Conservation (phyloP, 1,284 basidiomycete genomes). For the Cryptococcus wingfieldii region DNA sequence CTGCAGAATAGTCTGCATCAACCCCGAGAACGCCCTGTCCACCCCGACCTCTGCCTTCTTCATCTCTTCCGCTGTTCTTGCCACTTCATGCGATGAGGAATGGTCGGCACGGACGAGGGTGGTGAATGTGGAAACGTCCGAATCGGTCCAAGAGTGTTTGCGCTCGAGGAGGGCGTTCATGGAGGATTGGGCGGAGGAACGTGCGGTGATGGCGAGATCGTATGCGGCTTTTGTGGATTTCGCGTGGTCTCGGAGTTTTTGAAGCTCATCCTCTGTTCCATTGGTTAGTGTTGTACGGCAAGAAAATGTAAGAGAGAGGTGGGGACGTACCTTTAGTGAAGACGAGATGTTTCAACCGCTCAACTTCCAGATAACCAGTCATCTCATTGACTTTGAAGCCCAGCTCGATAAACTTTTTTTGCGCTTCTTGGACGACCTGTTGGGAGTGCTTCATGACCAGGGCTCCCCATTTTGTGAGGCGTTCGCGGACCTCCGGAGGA, state of each 20-base stretch:
- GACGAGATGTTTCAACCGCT: conserved; percentile 72
- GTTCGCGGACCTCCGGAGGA: conserved; percentile 8
- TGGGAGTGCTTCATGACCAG: conserved; percentile 10
- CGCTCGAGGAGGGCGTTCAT: conserved; percentile 87
- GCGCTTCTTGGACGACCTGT: conserved; percentile 21
- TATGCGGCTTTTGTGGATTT: conserved; percentile 66
- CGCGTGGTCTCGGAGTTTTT: conserved; percentile 59
- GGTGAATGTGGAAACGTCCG: conserved; percentile 78
- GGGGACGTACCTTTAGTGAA: conserved; percentile 65
- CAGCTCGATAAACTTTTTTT: conserved; percentile 61
- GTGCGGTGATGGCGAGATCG: conserved; percentile 66
- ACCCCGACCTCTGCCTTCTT: conserved; percentile 67
- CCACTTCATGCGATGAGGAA: conserved; percentile 69
- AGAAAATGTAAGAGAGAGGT: background rate
- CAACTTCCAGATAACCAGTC: conserved; percentile 87
- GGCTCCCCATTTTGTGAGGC: conserved; percentile 7
- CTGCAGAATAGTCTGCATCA: conserved; percentile 77
- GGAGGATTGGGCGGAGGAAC: conserved; percentile 76
- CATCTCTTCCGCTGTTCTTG: conserved; percentile 61
- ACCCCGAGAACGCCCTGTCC: conserved; percentile 75
- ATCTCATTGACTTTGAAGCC: conserved; percentile 74
- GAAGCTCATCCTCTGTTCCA: conserved; percentile 36
- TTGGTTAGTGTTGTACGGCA: background rate
- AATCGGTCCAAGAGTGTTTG: conserved; percentile 72
- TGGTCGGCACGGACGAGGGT: conserved; percentile 82